Evolutionary conservation across 2,329 filamentous ascomycete genomes (phyloP).

Genomic region (Madurella mycetomatis): DNA sequence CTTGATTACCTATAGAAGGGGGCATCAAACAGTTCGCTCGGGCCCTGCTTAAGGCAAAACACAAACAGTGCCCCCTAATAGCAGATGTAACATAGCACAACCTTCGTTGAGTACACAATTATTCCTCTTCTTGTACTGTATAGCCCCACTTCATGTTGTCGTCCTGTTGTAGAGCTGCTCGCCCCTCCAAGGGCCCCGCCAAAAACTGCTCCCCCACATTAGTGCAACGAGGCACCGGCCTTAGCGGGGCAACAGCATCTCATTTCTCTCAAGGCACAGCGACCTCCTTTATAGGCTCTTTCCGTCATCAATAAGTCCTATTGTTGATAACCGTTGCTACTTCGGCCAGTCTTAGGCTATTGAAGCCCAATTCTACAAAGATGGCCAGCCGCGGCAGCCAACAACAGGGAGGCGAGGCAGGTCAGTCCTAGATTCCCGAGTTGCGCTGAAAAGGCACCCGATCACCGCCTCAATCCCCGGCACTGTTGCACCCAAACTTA

Average conservation of each 20-base stretch:
- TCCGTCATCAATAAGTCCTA: background rate
- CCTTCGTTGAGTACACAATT: no score
- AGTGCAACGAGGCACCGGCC: background rate
- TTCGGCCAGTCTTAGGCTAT: background rate
- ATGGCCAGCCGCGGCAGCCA: conserved; percentile 18
- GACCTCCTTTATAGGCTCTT: background rate
- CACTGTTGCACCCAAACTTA: background rate
- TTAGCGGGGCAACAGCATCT: conserved; percentile 9
- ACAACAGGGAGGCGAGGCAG: conserved; percentile 16
- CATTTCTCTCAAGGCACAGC: background rate
- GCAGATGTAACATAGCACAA: background rate
- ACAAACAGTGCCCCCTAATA: no score
- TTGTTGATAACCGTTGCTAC: background rate
- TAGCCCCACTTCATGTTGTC: conserved; percentile 6
- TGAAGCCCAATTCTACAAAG: background rate
- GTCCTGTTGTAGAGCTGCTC: background rate
- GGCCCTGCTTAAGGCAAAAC: no score
- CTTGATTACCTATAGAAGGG: no score
- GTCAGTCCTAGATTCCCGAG: conserved; percentile 6
- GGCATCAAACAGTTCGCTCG: no score
- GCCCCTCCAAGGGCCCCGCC: background rate
- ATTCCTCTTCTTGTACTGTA: conserved; percentile 4
- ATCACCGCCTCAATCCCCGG: background rate
- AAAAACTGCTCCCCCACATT: conserved; percentile 2
- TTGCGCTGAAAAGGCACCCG: no score